A percentile compares a stretch with the other conserved stretches of the same genome.
Conservation (phyloP, 2,329 filamentous ascomycete species). For the Verticillium tricorpus region DNA sequence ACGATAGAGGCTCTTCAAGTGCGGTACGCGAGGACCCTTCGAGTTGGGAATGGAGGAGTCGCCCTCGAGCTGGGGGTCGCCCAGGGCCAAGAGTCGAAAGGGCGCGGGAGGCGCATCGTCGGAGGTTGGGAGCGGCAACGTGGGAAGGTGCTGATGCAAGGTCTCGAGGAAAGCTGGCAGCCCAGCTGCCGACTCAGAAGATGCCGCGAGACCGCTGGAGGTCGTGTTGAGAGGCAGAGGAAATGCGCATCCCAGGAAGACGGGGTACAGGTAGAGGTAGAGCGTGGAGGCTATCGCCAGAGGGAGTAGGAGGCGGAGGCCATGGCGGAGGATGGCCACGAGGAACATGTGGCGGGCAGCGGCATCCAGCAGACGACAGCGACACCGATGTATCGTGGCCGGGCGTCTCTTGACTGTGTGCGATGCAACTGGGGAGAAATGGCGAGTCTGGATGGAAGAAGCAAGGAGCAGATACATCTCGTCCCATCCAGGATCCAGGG, state of each 20-base stretch:
- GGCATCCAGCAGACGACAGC: neutral
- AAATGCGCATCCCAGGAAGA: conserved; percentile 77
- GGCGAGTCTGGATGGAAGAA: neutral
- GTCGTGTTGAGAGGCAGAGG: conserved; percentile 43
- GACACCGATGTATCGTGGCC: neutral
- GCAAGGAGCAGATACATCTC: neutral
- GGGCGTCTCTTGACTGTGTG: neutral
- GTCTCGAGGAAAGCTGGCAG: conserved; percentile 32
- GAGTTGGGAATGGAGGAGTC: conserved; percentile 73
- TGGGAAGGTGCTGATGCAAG: conserved; percentile 22
- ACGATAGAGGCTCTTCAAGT: conserved; percentile 40
- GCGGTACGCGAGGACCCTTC: conserved; percentile 48
- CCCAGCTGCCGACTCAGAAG: conserved; percentile 9
- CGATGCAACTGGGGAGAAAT: neutral
- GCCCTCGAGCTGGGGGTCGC: conserved; percentile 90
- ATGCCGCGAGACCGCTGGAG: neutral
- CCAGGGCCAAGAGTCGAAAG: conserved; percentile 82
- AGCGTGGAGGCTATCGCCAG: conserved; percentile 65
- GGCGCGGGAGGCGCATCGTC: conserved; percentile 48
- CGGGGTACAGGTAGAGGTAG: conserved; percentile 85
- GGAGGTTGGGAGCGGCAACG: conserved; percentile 15
- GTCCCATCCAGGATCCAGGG: neutral
- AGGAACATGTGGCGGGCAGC: conserved; percentile 43
- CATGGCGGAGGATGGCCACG: conserved; percentile 51
- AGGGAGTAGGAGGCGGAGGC: conserved; percentile 54